phyloP scores from a whole-genome alignment of 371 early-diverging fungal species.

The Haplosporangium sp. region DNA sequence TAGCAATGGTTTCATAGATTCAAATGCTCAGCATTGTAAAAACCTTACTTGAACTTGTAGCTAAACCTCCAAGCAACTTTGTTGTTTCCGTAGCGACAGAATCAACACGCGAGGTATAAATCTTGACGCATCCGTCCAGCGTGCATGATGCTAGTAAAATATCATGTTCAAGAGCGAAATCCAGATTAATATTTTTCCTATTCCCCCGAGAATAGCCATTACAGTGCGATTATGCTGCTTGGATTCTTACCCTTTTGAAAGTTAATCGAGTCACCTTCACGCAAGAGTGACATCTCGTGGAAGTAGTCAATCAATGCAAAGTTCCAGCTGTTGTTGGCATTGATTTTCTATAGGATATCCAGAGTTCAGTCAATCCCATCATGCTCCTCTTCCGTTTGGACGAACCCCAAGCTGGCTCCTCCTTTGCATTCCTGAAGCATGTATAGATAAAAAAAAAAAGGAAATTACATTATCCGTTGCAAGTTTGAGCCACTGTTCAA shows the following conservation, averaged over 20 bases:
- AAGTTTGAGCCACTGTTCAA: conserved; percentile 98
- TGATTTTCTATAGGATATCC: conserved; percentile 88
- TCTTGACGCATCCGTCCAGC: conserved; percentile 98
- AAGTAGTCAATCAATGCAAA: conserved; percentile 99
- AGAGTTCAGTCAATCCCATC: too few species aligned
- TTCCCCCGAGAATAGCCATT: not conserved
- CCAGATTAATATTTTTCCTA: not conserved
- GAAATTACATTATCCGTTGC: conserved; percentile 91
- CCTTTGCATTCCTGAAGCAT: not conserved
- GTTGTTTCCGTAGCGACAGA: conserved; percentile 97
- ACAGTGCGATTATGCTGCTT: not conserved
- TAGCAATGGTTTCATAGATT: too few species aligned
- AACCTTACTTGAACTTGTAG: conserved; percentile 70
- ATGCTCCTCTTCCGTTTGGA: too few species aligned
- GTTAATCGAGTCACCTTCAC: conserved; percentile 97
- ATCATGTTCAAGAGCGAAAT: not conserved
- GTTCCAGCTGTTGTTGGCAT: conserved; percentile 97
- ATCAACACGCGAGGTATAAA: conserved; percentile 98
- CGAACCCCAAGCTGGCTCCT: not conserved
- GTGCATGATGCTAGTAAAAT: conserved; percentile 91
- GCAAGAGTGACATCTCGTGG: conserved; percentile 92
- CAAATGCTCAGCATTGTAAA: not conserved
- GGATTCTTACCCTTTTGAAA: conserved; percentile 84
- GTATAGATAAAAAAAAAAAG: not conserved
- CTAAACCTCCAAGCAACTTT: conserved; percentile 90